A percentile compares a stretch with the other conserved stretches of the same genome.
Evolutionary conservation across 2,329 filamentous ascomycete species (phyloP).

Genomic region (Xylariaceae sp.): DNA sequence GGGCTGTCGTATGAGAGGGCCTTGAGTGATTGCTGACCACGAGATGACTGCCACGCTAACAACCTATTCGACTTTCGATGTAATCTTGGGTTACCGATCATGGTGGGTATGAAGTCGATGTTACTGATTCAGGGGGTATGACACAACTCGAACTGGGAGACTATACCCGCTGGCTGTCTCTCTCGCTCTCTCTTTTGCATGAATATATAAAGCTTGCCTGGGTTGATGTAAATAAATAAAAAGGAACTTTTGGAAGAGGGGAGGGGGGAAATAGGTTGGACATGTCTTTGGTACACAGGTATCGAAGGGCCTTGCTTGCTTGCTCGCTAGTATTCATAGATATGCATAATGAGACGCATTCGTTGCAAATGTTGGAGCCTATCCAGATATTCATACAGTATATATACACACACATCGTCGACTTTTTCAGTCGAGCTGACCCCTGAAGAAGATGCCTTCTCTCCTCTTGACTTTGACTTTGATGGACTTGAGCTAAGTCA

Average conservation of each 20-base stretch:
- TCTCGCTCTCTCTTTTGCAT: no score
- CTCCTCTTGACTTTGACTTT: no score
- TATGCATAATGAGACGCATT: neutral
- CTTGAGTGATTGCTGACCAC: neutral
- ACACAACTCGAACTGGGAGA: no score
- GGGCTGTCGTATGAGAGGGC: slow-evolving; percentile 1
- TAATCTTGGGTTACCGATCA: neutral
- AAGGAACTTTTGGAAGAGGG: no score
- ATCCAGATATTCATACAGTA: slow-evolving; percentile 6
- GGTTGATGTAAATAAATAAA: no score
- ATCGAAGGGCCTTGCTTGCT: neutral
- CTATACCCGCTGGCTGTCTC: no score
- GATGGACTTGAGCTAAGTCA: no score
- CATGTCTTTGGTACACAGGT: neutral
- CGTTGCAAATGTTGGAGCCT: neutral
- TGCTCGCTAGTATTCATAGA: neutral
- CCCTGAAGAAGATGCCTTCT: no score
- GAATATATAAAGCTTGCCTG: no score
- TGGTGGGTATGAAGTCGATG: slow-evolving; percentile 1
- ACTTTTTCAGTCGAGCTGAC: neutral
- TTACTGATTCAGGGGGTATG: slow-evolving; percentile 4
- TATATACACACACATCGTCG: slow-evolving; percentile 2
- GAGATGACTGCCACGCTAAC: neutral
- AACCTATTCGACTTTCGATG: neutral
- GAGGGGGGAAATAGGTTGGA: no score